A percentile compares a stretch with the other conserved stretches of the same genome.
These are phyloP conservation scores for Hibiscus tridactylites DNA, from an alignment of 345 rosid genomes.

Conservation along the genomic window DNA sequence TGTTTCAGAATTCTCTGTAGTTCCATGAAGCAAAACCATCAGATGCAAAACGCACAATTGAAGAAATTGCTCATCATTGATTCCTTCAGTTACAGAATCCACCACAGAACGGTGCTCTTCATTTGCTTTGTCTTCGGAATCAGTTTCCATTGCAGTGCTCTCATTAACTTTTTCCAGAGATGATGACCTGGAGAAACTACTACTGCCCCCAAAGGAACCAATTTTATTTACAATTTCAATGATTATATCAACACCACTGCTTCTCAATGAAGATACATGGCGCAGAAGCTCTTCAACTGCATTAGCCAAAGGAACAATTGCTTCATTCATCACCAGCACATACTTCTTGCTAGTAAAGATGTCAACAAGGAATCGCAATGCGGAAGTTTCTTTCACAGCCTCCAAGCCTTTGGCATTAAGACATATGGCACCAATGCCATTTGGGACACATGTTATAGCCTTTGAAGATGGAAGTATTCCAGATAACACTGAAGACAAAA, in stretches of 20 bases:
- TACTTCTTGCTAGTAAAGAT: constrained; percentile 82
- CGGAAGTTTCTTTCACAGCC: constrained; percentile 78
- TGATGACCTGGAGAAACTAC: constrained; percentile 34
- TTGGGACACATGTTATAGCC: constrained; percentile 90
- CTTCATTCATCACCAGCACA: constrained; percentile 86
- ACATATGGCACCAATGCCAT: constrained; percentile 91
- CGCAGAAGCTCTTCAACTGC: constrained; percentile 98
- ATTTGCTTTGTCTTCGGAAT: constrained; percentile 58
- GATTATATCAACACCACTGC: constrained; percentile 78
- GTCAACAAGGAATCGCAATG: constrained; percentile 72
- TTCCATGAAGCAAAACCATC: constrained; percentile 89
- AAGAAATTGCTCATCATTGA: constrained; percentile 73
- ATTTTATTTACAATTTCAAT: constrained; percentile 79
- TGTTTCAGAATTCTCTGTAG: constrained; percentile 78
- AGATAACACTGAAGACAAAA: constrained; percentile 76
- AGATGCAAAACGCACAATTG: constrained; percentile 86
- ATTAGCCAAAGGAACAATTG: constrained; percentile 86
- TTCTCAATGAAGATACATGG: constrained; percentile 83
- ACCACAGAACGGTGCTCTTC: constrained; percentile 33
- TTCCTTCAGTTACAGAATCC: constrained; percentile 36
- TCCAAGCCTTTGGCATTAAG: constrained; percentile 89
- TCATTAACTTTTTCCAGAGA: constrained; percentile 34
- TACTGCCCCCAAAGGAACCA: constrained; percentile 47
- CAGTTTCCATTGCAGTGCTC: constrained; percentile 82
- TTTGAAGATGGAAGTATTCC: constrained; percentile 87